Conservation (phyloP, 768 basidiomycete genomes). For the Hirschioporus abietinus region DNA sequence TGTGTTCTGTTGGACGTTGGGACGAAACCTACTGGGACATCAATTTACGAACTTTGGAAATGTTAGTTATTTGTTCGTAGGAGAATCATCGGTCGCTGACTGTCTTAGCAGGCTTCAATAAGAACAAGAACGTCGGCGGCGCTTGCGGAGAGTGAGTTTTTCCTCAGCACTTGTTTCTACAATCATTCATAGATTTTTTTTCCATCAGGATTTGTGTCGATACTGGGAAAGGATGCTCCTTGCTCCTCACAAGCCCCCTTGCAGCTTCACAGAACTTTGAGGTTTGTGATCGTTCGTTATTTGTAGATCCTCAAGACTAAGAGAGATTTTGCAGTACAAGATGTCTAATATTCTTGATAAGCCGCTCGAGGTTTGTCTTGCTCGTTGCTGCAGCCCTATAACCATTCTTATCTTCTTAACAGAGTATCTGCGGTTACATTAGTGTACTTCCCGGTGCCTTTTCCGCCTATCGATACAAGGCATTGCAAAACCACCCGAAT, state of each 20-base stretch:
- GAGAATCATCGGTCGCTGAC: conserved; percentile 7
- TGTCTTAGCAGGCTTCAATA: conserved; percentile 55
- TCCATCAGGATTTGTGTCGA: conserved; percentile 70
- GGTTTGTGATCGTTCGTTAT: conserved; percentile 26
- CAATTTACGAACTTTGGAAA: conserved; percentile 97
- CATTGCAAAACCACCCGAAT: conserved; percentile 78
- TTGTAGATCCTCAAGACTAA: neutral
- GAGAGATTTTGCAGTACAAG: conserved; percentile 57
- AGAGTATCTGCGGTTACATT: conserved; percentile 84
- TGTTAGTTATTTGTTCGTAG: conserved; percentile 33
- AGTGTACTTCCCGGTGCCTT: conserved; percentile 90
- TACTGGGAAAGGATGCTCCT: conserved; percentile 64
- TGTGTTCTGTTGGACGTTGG: conserved; percentile 93
- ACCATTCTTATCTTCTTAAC: conserved; percentile 4
- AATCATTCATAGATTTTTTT: conserved; percentile 2
- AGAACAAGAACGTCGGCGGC: conserved; percentile 81
- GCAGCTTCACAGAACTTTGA: conserved; percentile 97
- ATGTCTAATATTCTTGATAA: conserved; percentile 97
- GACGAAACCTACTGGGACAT: conserved; percentile 90
- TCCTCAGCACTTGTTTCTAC: neutral
- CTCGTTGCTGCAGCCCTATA: neutral
- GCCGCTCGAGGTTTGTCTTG: conserved; percentile 68
- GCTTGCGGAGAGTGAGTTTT: conserved; percentile 84
- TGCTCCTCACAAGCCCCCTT: conserved; percentile 68
- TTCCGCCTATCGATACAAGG: conserved; percentile 87